Evolutionary conservation across 2,329 filamentous ascomycete species (phyloP).

Genomic region (Rhynchosporium secalis): DNA sequence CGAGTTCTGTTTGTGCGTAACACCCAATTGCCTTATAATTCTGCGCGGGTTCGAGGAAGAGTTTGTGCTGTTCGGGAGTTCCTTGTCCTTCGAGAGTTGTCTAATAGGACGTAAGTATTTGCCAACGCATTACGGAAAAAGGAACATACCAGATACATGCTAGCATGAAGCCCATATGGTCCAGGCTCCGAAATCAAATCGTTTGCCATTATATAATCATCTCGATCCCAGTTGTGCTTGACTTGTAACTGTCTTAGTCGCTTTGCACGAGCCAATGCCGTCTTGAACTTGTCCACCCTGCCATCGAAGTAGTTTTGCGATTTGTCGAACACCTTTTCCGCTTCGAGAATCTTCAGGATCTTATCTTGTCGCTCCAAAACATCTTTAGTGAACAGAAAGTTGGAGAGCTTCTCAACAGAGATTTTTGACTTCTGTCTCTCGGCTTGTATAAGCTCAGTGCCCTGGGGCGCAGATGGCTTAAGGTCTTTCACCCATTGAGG

Average conservation of each 20-base stretch:
- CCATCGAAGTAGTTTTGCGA: conserved; percentile 75
- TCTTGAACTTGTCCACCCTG: conserved; percentile 66
- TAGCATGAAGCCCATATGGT: conserved; percentile 70
- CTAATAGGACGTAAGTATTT: conserved; percentile 39
- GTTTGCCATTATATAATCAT: conserved; percentile 65
- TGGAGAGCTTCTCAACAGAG: conserved; percentile 64
- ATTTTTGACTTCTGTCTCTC: conserved; percentile 69
- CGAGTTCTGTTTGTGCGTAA: conserved; percentile 79
- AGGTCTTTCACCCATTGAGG: conserved; percentile 65
- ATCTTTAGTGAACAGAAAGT: conserved; percentile 68
- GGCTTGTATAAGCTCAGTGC: conserved; percentile 65
- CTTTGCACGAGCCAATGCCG: conserved; percentile 70
- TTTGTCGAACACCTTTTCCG: conserved; percentile 75
- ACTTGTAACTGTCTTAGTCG: conserved; percentile 64
- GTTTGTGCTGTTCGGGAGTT: conserved; percentile 70
- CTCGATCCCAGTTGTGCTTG: conserved; percentile 65
- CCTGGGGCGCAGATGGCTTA: conserved; percentile 66
- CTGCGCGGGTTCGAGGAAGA: conserved; percentile 68
- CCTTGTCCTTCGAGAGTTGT: conserved; percentile 71
- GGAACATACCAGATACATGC: conserved; percentile 62
- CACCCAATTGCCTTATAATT: conserved; percentile 74
- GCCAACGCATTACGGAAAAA: not conserved
- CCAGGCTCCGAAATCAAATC: conserved; percentile 72
- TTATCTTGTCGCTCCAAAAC: conserved; percentile 59
- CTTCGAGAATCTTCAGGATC: conserved; percentile 63